Evolutionary conservation across 129 eudicot species (phyloP).

Genomic region (Tanacetum coccineum): DNA sequence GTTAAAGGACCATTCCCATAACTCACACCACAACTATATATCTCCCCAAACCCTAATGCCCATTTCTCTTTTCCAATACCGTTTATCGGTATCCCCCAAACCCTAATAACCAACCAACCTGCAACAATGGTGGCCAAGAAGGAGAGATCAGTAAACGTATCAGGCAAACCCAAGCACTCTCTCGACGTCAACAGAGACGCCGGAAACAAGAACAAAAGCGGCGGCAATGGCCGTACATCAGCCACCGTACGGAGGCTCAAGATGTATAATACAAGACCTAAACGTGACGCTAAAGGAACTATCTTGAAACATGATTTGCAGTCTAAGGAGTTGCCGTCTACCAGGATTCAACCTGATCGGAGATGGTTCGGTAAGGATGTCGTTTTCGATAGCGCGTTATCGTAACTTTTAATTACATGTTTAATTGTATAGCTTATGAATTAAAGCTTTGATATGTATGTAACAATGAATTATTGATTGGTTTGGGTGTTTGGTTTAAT

Average conservation of each 20-base stretch:
- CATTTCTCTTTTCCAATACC: background rate
- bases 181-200: constrained; percentile 63
- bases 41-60: constrained; percentile 19
- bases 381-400: too few species aligned
- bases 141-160: constrained; percentile 72
- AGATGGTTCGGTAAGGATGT: constrained; percentile 67
- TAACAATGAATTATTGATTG: too few species aligned
- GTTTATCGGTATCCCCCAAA: background rate
- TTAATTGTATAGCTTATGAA: too few species aligned
- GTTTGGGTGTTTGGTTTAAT: too few species aligned
- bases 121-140: constrained; percentile 59
- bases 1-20: too few species aligned
- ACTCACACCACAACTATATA: background rate
- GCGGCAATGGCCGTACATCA: constrained; percentile 61
- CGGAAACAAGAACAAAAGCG: constrained; percentile 41
- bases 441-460: too few species aligned
- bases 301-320: constrained; percentile 57
- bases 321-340: constrained; percentile 65
- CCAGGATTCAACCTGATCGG: constrained; percentile 83
- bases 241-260: constrained; percentile 95
- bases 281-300: constrained; percentile 60
- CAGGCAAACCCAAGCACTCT: constrained; percentile 93
- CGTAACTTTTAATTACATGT: too few species aligned
- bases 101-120: background rate
- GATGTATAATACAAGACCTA: constrained; percentile 84